Evolutionary conservation across 805 yeast species (phyloP), one percentile per base, ranked within the genome.

Genomic region (Wickerhamiella slavikovae): DNA sequence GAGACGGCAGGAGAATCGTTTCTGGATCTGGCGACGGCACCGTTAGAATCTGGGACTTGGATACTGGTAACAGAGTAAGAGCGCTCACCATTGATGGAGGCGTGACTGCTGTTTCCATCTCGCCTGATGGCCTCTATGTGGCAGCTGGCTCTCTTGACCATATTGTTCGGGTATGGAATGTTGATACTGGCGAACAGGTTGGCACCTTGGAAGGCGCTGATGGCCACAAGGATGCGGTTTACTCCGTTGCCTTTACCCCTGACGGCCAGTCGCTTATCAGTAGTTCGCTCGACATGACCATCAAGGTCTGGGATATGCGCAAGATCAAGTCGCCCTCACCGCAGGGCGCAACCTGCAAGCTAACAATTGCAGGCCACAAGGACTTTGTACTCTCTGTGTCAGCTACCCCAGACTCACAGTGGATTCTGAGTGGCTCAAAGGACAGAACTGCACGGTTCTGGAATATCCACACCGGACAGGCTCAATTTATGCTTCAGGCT

Each of bases 111-210:
- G 95, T 85, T 27, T 93, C 95, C 14, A 85, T 85, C 24, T 78
- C 93, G 6, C 95, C 95, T 29, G 92, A 85, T 52, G 94, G 95
- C 23, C 69, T 73, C 42, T 68, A 71, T 43, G 80, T 89, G 44
- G 96, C 95, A 23, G 96, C 95, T 12, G 98, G 98, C 29, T 77
- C 93, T 21, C 66, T 85, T 40, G 98, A 85, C 58, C 67, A 91
- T 55, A 76, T 93, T 19, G 95, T 89, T 30, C 67, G 96, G 38
- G 93, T 89, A 28, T 85, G 96, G 95, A 94, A 85, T 56, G 75
- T 93, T 7, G 68, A 77, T 27, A 76, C 91, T 16, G 94, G 94
- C 2, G 76, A 76, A 59, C 58, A 83, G 30, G 91, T 85, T 24
- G 95, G 83, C 60, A 67, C 93, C 49, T 64, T 85, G 38, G 95